Evolutionary conservation across 2,329 filamentous ascomycete genomes (phyloP), one percentile per base, ranked within the genome.

Genomic region (Sporothrix sp.): DNA sequence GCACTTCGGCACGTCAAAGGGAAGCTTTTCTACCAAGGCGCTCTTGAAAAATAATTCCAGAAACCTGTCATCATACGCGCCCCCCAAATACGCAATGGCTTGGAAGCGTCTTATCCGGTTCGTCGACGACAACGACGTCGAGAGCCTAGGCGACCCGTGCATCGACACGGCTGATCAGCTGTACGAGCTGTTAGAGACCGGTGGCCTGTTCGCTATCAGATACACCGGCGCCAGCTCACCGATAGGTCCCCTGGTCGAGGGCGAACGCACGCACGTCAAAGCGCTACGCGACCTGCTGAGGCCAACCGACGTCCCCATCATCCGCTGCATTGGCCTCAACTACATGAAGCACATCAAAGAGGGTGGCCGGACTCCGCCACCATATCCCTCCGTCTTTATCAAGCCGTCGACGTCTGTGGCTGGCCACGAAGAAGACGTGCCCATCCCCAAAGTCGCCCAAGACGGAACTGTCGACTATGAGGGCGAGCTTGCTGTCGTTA

Each of bases 311-410:
- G 44, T 47, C 11, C 44, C 44, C 9, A 35, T 47, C 5, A 27
- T 47, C 30, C 18, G 23, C 9, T 48, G 45, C 36, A 33, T 48
- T 10, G 45, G 45, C 13, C 36, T 48, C 16, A 48, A 48, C 25
- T 48, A 48, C 36, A 38, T 38, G 45, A 38, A 48, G 16, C 45
- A 48, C 20, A 38, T 16, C 21, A 48, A 71, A 54, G 74, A 78
- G 62, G 72, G 71, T 14, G 72, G 73, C 3, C 67, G 73, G 36
- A 74, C 68, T 13, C 71, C 73, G 0, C 74, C 74, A 0, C 71
- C 73, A 1, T 72, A 66, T 51, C 71, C 69, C 2, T 68, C 68
- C 11, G 65, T 75, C 23, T 78, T 77, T 60, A 75, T 75, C 57
- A 78, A 78, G 66, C 70, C 66, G 10, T 65, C 58, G 13, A 68